A percentile compares a stretch with the other conserved stretches of the same genome.
These are phyloP conservation scores for Aspergillus carlsbadensis DNA, from an alignment of 495 filamentous ascomycete species.

Conservation along the genomic window DNA sequence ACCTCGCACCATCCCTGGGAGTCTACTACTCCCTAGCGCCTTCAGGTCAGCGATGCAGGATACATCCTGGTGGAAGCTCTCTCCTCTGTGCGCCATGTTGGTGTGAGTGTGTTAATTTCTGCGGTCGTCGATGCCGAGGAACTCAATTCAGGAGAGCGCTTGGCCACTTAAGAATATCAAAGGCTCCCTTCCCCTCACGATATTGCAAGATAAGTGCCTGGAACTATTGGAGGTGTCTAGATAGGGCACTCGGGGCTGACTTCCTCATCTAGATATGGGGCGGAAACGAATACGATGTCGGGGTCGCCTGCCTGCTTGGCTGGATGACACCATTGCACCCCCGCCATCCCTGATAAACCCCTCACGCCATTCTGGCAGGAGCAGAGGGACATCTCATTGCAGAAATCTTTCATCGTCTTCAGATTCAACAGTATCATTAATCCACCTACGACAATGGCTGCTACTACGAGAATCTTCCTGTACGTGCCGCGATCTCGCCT, in stretches of 20 bases:
- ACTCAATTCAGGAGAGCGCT: no score
- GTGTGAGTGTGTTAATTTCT: not conserved
- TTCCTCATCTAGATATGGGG: not conserved
- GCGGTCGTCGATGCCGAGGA: no score
- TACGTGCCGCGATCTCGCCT: not conserved
- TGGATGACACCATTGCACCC: not conserved
- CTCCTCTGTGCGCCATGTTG: conserved; percentile 33
- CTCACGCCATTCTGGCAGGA: not conserved
- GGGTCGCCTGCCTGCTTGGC: not conserved
- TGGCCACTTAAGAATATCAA: no score
- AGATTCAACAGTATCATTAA: not conserved
- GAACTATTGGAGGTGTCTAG: no score
- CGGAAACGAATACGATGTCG: not conserved
- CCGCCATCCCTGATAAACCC: not conserved
- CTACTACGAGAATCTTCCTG: not conserved
- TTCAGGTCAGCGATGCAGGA: conserved; percentile 37
- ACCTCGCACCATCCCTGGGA: conserved; percentile 33
- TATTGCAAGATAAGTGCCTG: no score
- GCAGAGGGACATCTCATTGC: no score
- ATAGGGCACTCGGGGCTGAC: not conserved
- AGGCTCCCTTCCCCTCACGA: no score
- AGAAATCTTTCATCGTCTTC: not conserved
- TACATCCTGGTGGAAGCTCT: conserved; percentile 32
- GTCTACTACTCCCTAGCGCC: conserved; percentile 24
- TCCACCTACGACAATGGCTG: not conserved